These are phyloP conservation scores for Xylaria digitata DNA, from an alignment of 2,329 filamentous ascomycete species.

Conservation along the genomic window DNA sequence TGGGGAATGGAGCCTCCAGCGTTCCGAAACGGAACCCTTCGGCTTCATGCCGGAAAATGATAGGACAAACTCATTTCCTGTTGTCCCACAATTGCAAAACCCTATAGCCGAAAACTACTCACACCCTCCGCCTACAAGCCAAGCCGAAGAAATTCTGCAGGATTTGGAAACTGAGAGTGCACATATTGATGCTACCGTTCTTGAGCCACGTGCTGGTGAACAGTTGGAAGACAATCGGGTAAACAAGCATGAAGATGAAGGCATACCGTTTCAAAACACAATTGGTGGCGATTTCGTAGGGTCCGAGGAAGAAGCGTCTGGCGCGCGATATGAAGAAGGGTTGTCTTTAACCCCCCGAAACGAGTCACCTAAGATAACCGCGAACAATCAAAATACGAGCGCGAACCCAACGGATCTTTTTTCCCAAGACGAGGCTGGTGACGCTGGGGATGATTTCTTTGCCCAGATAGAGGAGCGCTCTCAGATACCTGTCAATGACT, in stretches of 20 bases:
- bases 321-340: conserved; percentile 76
- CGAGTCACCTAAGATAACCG: conserved; percentile 44
- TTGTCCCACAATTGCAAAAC: conserved; percentile 59
- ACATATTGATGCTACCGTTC: conserved; percentile 54
- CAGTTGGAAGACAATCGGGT: conserved; percentile 50
- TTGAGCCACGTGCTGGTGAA: conserved; percentile 51
- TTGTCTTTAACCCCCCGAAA: conserved; percentile 68
- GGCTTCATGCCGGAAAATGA: conserved; percentile 68
- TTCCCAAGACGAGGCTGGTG: conserved; percentile 56
- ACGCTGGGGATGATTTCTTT: conserved; percentile 72
- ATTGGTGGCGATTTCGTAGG: conserved; percentile 59
- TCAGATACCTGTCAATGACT: conserved; percentile 42
- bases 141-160: conserved; percentile 65
- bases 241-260: conserved; percentile 37
- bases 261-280: conserved; percentile 49
- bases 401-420: conserved; percentile 52
- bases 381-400: conserved; percentile 44
- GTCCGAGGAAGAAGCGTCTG: conserved; percentile 57
- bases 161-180: conserved; percentile 63
- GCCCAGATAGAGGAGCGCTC: conserved; percentile 57
- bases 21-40: conserved; percentile 67
- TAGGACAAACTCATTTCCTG: conserved; percentile 72
- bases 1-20: conserved; percentile 65
- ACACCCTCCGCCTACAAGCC: conserved; percentile 59
- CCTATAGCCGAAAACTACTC: conserved; percentile 45